Evolutionary conservation across 2,329 filamentous ascomycete genomes (phyloP), one percentile per base, ranked within the genome.

Genomic region (Botrytis fragariae): DNA sequence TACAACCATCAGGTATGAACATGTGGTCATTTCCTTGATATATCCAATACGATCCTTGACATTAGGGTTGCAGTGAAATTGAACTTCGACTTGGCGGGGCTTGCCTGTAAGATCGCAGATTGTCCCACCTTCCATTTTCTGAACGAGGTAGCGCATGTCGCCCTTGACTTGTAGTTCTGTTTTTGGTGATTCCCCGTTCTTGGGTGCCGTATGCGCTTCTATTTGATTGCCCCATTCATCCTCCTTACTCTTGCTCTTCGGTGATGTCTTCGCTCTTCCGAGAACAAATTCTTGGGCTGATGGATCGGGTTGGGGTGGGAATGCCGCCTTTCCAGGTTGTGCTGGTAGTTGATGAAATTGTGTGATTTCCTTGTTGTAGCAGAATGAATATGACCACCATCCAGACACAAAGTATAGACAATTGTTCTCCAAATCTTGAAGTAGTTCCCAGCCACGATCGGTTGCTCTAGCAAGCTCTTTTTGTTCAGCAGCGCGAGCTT

Each of bases 341-440:
- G 89, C 87, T 9, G 91, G 86, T 71, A 92, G 83, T 75, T 90
- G 89, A 81, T 93, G 91, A 81, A 93, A 93, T 80, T 93, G 91
- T 80, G 88, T 91, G 73, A 93, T 88, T 76, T 91, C 87, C 61
- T 88, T 84, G 79, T 90, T 90, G 82, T 93, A 92, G 83, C 91
- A 93, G 81, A 93, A 93, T 48, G 88, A 89, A 80, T 93, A 93
- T 72, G 89, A 91, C 91, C 91, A 93, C 91, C 91, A 93, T 2
- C 91, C 91, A 20, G 87, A 89, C 37, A 91, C 84, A 81, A 90
- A 93, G 81, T 92, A 93, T 77, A 93, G 86, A 82, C 91, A 93
- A 71, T 87, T 87, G 1, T 88, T 90, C 74, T 92, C 87, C 86
- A 93, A 88, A 69, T 88, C 90, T 74, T 88, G 85, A 14, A 93